Evolutionary conservation across 2,329 filamentous ascomycete species (phyloP), one percentile per base, ranked within the genome.

Genomic region (Aspergillus ustus): DNA sequence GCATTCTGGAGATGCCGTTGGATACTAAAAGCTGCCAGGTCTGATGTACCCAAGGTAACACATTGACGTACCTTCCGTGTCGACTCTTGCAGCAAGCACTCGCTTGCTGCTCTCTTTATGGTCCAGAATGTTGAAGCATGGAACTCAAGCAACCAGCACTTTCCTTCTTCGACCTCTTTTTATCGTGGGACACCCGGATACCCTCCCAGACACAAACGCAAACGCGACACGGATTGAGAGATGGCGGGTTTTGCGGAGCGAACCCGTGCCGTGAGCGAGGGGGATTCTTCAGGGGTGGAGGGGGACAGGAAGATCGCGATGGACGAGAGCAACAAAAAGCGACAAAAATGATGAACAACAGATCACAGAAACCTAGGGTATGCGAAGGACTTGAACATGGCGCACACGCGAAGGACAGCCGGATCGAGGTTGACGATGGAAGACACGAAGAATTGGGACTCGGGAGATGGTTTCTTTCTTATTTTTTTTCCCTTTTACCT

Each of bases 71-170:
- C 78, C 74, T 78, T 79, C 78, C 78, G 77, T 78, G 72, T 79
- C 75, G 77, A 77, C 76, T 75, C 72, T 73, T 75, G 77, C 77
- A 78, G 77, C 78, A 80, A 80, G 77, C 78, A 76, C 74, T 75
- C 74, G 78, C 78, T 79, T 79, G 78, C 78, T 74, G 78, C 78
- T 76, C 72, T 72, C 70, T 67, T 76, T 79, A 78, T 74, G 66
- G 70, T 72, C 72, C 73, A 76, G 72, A 79, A 79, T 78, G 69
- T 74, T 78, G 77, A 78, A 76, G 76, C 77, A 80, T 80, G 76
- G 76, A 78, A 79, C 72, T 74, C 69, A 73, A 71, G 69, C 67
- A 63, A 63, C 56, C 46, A 63, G 68, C 60, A 69, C 67, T 63
- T 20, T 20, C 67, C 63, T 57, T 50, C 34, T 66, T 70, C 59